Evolutionary conservation across 2,329 filamentous ascomycete species (phyloP).

Genomic region (Teratosphaeria gauchensis): DNA sequence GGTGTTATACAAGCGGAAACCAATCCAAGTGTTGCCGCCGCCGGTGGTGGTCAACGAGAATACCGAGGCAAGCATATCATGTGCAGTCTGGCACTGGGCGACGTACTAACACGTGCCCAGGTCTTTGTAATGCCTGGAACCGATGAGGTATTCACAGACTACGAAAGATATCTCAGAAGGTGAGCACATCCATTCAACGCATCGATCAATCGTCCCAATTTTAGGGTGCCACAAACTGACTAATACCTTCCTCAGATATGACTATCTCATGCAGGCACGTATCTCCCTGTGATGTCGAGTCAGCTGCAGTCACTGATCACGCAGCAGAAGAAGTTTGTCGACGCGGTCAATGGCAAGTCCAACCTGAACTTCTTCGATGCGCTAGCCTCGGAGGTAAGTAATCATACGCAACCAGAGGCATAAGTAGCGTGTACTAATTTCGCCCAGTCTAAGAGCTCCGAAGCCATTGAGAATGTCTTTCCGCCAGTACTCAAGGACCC

Average conservation of each 20-base stretch:
- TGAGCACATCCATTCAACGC: constrained; percentile 25
- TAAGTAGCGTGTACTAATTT: not conserved
- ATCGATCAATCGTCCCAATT: not conserved
- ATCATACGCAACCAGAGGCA: constrained; percentile 4
- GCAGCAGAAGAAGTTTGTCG: constrained; percentile 78
- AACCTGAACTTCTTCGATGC: constrained; percentile 88
- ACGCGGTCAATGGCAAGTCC: constrained; percentile 90
- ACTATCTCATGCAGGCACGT: constrained; percentile 83
- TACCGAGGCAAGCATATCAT: constrained; percentile 56
- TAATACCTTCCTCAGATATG: constrained; percentile 50
- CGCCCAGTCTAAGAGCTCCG: constrained; percentile 52
- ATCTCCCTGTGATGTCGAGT: not conserved
- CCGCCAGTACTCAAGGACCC: constrained; percentile 86
- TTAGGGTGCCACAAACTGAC: constrained; percentile 10
- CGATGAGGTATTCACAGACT: constrained; percentile 78
- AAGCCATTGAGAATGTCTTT: constrained; percentile 84
- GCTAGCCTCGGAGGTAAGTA: constrained; percentile 37
- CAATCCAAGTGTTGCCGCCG: constrained; percentile 68
- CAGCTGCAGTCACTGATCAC: not conserved
- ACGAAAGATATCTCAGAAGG: constrained; percentile 80
- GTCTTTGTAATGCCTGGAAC: constrained; percentile 90
- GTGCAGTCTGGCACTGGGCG: not conserved
- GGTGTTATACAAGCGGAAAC: constrained; percentile 95
- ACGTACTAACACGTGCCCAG: constrained; percentile 29
- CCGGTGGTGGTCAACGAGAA: constrained; percentile 70